Evolutionary conservation across 2,329 filamentous ascomycete genomes (phyloP), one percentile per base, ranked within the genome.

Genomic region (Claviceps spartinae): DNA sequence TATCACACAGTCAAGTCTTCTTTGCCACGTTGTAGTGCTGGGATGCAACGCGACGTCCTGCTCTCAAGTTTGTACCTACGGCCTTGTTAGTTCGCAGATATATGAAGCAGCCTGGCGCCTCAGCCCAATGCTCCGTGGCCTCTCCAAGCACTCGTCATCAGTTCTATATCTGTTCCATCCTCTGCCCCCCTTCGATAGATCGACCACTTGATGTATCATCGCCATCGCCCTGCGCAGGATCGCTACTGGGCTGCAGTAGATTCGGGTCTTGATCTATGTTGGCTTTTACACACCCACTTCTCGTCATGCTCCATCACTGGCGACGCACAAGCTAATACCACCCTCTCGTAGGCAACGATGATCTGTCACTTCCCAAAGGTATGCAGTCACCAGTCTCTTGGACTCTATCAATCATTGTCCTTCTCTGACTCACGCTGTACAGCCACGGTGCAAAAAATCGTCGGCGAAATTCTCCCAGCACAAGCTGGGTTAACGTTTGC

Each of bases 381-480:
- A 43, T 5, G 18, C 5, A 24, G 18, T 24, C 30, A 34, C 30
- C 9, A 34, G 9, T 9, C 30, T 34, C 9, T 34, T 34, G 9
- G 30, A 11, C 30, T 11, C 30, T 34, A 34, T 34, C 30, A 34
- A 34, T 34, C 30, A 11, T 34, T 30, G 14, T 26, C 13, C 37
- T 5, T 8, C 20, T 38, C 47, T 36, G 34, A 46, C 14, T 66
- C n/a, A 3, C 30, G 8, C 13, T 47, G 18, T n/a, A 14, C 54
- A 82, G 81, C 81, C 38, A 85, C 81, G 5, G 81, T 85, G n/a
- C 81, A 84, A 62, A 85, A 85, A 70, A 98, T 98, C 58, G 91
- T 98, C 60, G 85, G 85, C 54, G 93, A 98, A 68, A 96, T 98
- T 62, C 78, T 98, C 1, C 83, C 88, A 1, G 72, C 85, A 0